Conservation (phyloP, 2,329 filamentous ascomycete genomes). For the Lasiodiplodia gonubiensis region DNA sequence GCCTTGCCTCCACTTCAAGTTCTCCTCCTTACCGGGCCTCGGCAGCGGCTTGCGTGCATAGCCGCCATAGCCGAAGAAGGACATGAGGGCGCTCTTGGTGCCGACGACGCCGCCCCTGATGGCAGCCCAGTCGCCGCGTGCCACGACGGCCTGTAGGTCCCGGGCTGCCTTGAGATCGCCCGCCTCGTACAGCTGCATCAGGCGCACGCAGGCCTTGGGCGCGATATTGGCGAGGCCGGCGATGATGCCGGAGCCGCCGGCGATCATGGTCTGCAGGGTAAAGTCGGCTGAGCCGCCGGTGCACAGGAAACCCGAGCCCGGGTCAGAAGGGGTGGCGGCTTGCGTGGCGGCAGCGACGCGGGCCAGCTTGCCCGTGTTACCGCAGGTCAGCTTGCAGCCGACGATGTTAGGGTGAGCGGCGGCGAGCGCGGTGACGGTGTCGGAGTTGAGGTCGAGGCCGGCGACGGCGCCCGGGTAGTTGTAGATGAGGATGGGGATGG, state of each 20-base stretch:
- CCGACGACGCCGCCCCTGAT: slow-evolving; percentile 73
- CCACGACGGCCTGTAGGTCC: slow-evolving; percentile 68
- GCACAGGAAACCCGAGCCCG: slow-evolving; percentile 66
- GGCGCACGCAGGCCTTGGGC: slow-evolving; percentile 67
- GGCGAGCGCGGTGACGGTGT: slow-evolving; percentile 64
- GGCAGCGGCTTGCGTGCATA: slow-evolving; percentile 64
- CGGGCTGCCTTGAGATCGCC: slow-evolving; percentile 66
- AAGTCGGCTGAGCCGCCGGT: slow-evolving; percentile 78
- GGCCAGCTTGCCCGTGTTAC: slow-evolving; percentile 72
- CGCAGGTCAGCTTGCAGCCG: slow-evolving; percentile 72
- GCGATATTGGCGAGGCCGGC: slow-evolving; percentile 74
- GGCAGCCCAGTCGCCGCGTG: slow-evolving; percentile 71
- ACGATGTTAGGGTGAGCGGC: slow-evolving; percentile 68
- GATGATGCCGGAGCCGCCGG: slow-evolving; percentile 74
- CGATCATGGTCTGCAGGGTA: slow-evolving; percentile 71
- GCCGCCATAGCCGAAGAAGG: slow-evolving; percentile 70
- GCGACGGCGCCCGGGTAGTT: slow-evolving; percentile 70
- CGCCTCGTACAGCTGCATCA: slow-evolving; percentile 65
- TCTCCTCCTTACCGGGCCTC: slow-evolving; percentile 53
- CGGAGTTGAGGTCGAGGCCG: slow-evolving; percentile 69
- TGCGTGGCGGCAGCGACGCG: slow-evolving; percentile 61
- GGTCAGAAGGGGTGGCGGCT: slow-evolving; percentile 43
- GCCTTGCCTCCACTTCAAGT: slow-evolving; percentile 47
- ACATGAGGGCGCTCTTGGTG: slow-evolving; percentile 69
- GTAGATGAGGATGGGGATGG: slow-evolving; percentile 71